Evolutionary conservation across 148 eudicot species (phyloP).

Genomic region (Chenopodium formosanum): DNA sequence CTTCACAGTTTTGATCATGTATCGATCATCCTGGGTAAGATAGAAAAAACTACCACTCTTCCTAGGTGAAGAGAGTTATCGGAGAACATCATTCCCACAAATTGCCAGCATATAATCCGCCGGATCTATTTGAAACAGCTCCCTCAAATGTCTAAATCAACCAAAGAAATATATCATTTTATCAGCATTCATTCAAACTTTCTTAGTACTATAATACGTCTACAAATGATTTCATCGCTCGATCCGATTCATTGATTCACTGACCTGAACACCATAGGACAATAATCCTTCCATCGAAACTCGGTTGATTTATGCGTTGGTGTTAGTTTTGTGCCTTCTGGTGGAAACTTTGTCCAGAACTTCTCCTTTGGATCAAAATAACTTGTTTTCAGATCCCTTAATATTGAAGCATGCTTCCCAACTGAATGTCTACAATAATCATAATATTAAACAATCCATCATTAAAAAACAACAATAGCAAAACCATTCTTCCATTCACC

Average conservation of each 20-base stretch:
- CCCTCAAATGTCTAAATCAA: slow-evolving; percentile 66
- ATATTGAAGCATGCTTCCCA: slow-evolving; percentile 74
- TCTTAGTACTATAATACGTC: too few species aligned
- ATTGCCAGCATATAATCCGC: slow-evolving; percentile 95
- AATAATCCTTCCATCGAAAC: slow-evolving; percentile 80
- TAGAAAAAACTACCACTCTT: slow-evolving; percentile 97
- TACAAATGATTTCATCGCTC: too few species aligned
- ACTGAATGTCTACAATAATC: slow-evolving; percentile 56
- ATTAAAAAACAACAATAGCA: not conserved
- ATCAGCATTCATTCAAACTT: not conserved
- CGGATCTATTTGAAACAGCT: slow-evolving; percentile 86
- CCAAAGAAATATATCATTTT: not conserved
- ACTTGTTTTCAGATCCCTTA: slow-evolving; percentile 53
- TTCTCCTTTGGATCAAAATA: slow-evolving; percentile 93
- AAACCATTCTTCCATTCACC: too few species aligned
- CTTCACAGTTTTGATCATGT: slow-evolving; percentile 95
- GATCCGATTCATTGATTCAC: too few species aligned
- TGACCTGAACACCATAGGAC: slow-evolving; percentile 47
- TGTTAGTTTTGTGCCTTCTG: slow-evolving; percentile 80
- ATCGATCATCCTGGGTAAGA: slow-evolving; percentile 89
- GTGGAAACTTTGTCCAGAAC: slow-evolving; percentile 92
- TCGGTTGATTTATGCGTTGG: slow-evolving; percentile 85
- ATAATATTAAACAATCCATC: not conserved
- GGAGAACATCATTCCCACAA: slow-evolving; percentile 85
- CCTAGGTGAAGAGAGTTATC: slow-evolving; percentile 94